phyloP scores from a whole-genome alignment of 1,284 basidiomycete genomes.

The Sanghuangporus weigelae region DNA sequence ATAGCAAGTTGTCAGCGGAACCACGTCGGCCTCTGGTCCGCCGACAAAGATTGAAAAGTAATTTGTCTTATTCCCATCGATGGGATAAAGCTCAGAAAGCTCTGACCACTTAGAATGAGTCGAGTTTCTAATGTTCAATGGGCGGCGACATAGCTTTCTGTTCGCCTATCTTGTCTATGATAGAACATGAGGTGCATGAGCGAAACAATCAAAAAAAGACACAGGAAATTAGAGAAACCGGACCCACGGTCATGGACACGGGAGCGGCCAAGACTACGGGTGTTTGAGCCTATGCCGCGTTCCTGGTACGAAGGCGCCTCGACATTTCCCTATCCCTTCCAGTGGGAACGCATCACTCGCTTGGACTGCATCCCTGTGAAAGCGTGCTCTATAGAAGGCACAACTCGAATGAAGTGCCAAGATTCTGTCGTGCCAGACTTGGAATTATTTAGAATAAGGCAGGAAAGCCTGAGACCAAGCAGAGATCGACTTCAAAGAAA shows the following conservation, averaged over 20 bases:
- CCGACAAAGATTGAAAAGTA: not conserved
- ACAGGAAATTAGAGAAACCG: not conserved
- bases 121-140: not conserved
- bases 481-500: too few relatives aligned
- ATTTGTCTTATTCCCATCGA: slow-evolving; percentile 5
- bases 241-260: not conserved
- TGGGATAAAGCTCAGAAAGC: not conserved
- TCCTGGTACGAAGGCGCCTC: not conserved
- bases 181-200: not conserved
- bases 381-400: not conserved
- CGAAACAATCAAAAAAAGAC: not conserved
- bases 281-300: not conserved
- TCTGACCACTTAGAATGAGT: slow-evolving; percentile 1
- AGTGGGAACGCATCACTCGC: not conserved
- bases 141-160: not conserved
- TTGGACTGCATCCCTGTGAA: not conserved
- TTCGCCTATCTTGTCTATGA: not conserved
- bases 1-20: not conserved
- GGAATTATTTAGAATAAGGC: too few relatives aligned
- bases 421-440: too few relatives aligned
- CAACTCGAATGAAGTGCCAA: not conserved
- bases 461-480: too few relatives aligned
- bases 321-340: too few relatives aligned
- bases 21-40: not conserved
- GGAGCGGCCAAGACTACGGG: not conserved